Conservation (phyloP, 495 filamentous ascomycete species). For the Aspergillus sclerotioniger region DNA sequence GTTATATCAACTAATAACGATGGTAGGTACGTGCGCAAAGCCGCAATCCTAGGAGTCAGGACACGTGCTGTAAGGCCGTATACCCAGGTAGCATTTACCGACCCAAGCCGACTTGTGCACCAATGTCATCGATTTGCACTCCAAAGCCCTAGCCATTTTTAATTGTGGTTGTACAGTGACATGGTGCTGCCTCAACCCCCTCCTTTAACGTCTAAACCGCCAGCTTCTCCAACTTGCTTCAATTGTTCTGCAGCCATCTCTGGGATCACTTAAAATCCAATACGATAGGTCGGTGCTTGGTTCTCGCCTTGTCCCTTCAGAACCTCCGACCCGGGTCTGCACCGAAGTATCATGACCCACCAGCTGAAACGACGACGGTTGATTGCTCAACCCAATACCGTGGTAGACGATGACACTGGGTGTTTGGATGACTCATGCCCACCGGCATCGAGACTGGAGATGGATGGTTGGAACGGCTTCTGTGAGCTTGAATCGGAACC, state of each 20-base stretch:
- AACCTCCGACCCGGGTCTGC: not conserved
- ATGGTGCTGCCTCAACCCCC: too few species aligned
- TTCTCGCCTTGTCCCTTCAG: not conserved
- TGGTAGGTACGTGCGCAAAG: too few species aligned
- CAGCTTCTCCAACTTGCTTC: not conserved
- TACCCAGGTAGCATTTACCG: not conserved
- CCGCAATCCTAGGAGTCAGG: too few species aligned
- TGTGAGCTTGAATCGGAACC: slow-evolving; percentile 91
- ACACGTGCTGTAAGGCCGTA: not conserved
- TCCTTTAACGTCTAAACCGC: too few species aligned
- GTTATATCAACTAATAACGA: too few species aligned
- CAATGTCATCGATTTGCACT: too few species aligned
- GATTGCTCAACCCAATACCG: slow-evolving; percentile 12
- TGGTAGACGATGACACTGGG: slow-evolving; percentile 12
- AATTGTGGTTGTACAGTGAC: too few species aligned
- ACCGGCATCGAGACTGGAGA: slow-evolving; percentile 43
- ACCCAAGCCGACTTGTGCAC: too few species aligned
- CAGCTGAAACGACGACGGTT: slow-evolving; percentile 37
- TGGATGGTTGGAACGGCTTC: slow-evolving; percentile 68
- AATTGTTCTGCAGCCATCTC: not conserved
- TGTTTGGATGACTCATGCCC: slow-evolving; percentile 27
- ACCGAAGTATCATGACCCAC: slow-evolving; percentile 29
- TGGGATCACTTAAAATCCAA: not conserved
- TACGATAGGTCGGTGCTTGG: not conserved
- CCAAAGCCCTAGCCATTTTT: too few species aligned